phyloP scores from a whole-genome alignment of 257 asterid genomes.

The Scutellaria galericulata region DNA sequence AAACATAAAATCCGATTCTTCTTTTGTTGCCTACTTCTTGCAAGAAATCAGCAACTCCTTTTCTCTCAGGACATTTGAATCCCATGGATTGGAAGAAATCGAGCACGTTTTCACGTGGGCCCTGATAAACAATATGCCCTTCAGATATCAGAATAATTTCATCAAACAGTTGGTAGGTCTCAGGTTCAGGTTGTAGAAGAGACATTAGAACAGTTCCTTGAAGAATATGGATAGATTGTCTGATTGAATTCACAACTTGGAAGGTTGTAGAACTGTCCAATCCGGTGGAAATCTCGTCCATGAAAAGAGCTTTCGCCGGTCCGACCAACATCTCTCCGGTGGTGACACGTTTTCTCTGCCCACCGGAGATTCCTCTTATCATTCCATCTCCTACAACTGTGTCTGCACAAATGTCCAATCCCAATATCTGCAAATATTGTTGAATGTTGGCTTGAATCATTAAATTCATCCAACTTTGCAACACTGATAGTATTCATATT shows the following conservation, averaged over 20 bases:
- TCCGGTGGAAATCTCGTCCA: conserved; percentile 69
- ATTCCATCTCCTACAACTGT: conserved; percentile 55
- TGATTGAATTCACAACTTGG: conserved; percentile 52
- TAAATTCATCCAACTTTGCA: no score
- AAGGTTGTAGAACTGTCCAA: conserved; percentile 64
- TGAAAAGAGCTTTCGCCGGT: conserved; percentile 56
- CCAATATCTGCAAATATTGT: conserved; percentile 46
- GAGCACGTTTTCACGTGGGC: conserved; percentile 54
- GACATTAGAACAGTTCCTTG: conserved; percentile 55
- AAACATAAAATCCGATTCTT: background rate
- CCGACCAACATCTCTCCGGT: conserved; percentile 69
- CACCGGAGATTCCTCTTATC: conserved; percentile 61
- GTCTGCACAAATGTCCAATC: conserved; percentile 59
- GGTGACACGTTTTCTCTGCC: conserved; percentile 57
- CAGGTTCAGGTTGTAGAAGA: conserved; percentile 66
- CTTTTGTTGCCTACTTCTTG: conserved; percentile 51
- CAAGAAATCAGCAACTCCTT: conserved; percentile 69
- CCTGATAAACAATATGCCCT: conserved; percentile 51
- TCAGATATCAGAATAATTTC: conserved; percentile 56
- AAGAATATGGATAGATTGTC: conserved; percentile 50
- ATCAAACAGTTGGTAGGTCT: conserved; percentile 53
- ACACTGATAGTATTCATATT: no score
- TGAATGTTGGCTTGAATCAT: background rate
- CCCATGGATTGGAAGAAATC: conserved; percentile 57
- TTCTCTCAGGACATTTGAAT: conserved; percentile 60